Percentiles rank a stretch among this genome's conserved stretches.
These are phyloP conservation scores for Drechmeria coniospora DNA, from an alignment of 2,329 filamentous ascomycete species.

Conservation along the genomic window DNA sequence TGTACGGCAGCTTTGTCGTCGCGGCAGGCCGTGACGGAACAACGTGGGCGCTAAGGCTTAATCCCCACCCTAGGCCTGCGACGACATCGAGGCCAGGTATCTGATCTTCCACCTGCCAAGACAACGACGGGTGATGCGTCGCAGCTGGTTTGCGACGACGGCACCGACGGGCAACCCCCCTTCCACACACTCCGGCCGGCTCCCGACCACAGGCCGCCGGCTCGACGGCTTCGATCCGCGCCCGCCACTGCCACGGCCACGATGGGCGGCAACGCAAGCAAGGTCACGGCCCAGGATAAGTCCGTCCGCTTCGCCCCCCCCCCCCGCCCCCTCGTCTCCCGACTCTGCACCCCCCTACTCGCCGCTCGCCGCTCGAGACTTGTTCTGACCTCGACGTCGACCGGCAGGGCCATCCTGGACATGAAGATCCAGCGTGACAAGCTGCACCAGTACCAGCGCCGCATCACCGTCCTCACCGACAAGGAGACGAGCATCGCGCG, in stretches of 20 bases:
- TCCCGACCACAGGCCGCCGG: slow-evolving; percentile 1
- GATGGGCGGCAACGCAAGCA: slow-evolving; percentile 42
- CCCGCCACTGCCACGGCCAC: no score
- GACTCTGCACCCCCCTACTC: no score
- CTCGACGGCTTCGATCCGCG: no score
- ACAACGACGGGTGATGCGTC: no score
- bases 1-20: no score
- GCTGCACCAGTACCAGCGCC: slow-evolving; percentile 87
- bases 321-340: slow-evolving; percentile 1
- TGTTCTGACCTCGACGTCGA: slow-evolving; percentile 3
- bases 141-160: no score
- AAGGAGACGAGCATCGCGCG: slow-evolving; percentile 77
- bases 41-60: no score
- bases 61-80: no score
- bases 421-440: slow-evolving; percentile 96
- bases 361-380: slow-evolving; percentile 4
- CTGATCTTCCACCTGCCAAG: not conserved
- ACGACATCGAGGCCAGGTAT: no score
- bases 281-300: slow-evolving; percentile 68
- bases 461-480: slow-evolving; percentile 71
- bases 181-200: not conserved
- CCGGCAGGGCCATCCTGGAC: slow-evolving; percentile 79
- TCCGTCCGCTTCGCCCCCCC: slow-evolving; percentile 23
- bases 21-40: no score
- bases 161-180: not conserved